Percentiles rank a stretch among this genome's conserved stretches.
phyloP scores from a whole-genome alignment of 495 filamentous ascomycete genomes.

The Jackrogersella minutella region DNA sequence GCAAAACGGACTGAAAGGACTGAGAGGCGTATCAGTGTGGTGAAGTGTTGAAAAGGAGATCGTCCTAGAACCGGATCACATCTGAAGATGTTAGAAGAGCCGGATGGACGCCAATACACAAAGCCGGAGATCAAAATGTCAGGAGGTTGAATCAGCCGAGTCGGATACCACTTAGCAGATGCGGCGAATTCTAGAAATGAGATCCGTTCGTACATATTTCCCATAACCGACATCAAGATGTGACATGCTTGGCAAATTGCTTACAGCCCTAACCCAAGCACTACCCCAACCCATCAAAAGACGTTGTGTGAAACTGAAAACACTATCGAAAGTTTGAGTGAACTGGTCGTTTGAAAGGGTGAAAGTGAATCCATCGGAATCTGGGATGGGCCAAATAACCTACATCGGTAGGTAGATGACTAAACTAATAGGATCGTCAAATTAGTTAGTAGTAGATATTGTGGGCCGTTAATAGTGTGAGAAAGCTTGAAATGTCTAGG shows the following conservation, averaged over 20 bases:
- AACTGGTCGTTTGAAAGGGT: too few relatives aligned
- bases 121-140: not conserved
- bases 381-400: too few relatives aligned
- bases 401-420: too few relatives aligned
- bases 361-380: not conserved
- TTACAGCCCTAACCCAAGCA: constrained; percentile 5
- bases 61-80: not conserved
- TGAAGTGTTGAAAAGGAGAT: not conserved
- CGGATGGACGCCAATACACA: not conserved
- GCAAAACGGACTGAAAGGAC: not conserved
- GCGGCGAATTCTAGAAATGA: not conserved
- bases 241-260: not conserved
- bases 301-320: not conserved
- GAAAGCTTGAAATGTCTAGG: constrained; percentile 2
- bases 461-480: not conserved
- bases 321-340: not conserved
- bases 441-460: not conserved
- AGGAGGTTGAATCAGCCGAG: constrained; percentile 15
- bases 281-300: not conserved
- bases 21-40: not conserved
- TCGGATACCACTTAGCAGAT: constrained; percentile 5
- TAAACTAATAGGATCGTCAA: too few relatives aligned
- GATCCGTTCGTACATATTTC: constrained; percentile 3
- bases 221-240: not conserved
- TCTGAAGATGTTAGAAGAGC: not conserved